Base-by-base conservation (phyloP, 2,329 filamentous ascomycete species). In the Diaporthe vaccinii region DNA sequence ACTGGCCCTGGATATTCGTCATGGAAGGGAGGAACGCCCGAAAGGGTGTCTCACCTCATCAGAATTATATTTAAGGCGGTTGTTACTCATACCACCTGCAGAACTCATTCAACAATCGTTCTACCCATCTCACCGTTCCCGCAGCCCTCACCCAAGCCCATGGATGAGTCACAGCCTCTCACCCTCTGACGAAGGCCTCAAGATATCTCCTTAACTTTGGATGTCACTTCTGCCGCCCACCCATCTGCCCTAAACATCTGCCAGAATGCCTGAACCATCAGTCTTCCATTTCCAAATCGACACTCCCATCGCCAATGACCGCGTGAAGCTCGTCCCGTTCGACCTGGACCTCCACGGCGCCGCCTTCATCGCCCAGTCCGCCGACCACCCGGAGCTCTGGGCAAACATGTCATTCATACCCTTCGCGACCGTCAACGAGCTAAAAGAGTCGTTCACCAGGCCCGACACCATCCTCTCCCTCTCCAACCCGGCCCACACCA, bases 361-460 rank as follows among this genome's bases (percentile, higher is more conserved):
- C 31, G 55, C 44, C n/a, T 77, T 76, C 53, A 41, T 77, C 22
- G 51, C 70, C 22, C 70, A 69, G 17, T 70, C 69, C 34, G 22
- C 25, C 34, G 17, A 39, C 49, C 61, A 76, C 41, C 79, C 78
- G 2, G 78, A 78, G 46, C 62, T 81, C 8, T 81, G 76, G 46
- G 73, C 76, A 3, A 76, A 81, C 65, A 77, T 78, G 49, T 65
- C 80, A 15, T 20, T 74, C 17, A 75, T 77, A 17, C 79, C 76
- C 0, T 81, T 78, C 61, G 28, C 69, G 5, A 76, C 76, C 14
- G 73, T 59, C 15, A 69, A 72, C 14, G 69, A 78, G 34, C 79
- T 78, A 36, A 67, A 71, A 10, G 25, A 58, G 1, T 62, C 65
- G 14, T 79, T 79, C 46, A 39, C 77, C 25, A 74, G 78, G 34